Percentiles rank a stretch among this genome's conserved stretches.
phyloP scores from a whole-genome alignment of 108 stramenopile species.

The Pseudonitzschia pungens region DNA sequence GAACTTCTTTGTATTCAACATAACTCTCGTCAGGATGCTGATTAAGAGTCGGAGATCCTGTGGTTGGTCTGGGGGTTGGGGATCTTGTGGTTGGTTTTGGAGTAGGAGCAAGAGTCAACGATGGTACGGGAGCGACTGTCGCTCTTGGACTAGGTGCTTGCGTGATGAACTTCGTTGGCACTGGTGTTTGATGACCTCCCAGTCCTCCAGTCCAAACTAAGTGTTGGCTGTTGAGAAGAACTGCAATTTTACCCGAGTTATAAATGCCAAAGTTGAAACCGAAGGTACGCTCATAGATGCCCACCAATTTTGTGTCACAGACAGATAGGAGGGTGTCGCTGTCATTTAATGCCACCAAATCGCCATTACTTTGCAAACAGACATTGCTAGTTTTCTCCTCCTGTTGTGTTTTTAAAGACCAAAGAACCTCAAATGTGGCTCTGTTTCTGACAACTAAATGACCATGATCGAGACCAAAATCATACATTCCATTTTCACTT shows the following conservation, averaged over 20 bases:
- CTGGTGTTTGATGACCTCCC: not conserved
- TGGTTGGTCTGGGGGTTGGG: not conserved
- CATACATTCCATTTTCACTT: constrained; percentile 2
- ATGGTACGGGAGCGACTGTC: not conserved
- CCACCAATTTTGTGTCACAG: not conserved
- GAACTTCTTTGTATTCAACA: not conserved
- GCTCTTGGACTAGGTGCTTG: not conserved
- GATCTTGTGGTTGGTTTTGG: not conserved
- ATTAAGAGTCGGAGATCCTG: not conserved
- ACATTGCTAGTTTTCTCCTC: not conserved
- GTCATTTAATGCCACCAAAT: not conserved
- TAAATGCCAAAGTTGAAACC: not conserved
- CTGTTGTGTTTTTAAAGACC: not conserved
- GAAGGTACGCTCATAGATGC: constrained; percentile 2
- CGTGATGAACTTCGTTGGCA: not conserved
- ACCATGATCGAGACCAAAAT: not conserved
- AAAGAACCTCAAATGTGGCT: not conserved
- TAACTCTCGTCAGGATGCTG: not conserved
- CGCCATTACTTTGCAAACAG: constrained; percentile 6
- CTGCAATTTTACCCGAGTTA: constrained; percentile 1
- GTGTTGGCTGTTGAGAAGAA: not conserved
- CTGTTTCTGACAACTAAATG: not conserved
- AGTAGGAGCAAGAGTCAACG: not conserved
- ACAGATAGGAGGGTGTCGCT: not conserved
- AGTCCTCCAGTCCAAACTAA: constrained; percentile 4